Evolutionary conservation across 306 rosid genomes (phyloP), one percentile per base, ranked within the genome.

Genomic region (Delonix regia): DNA sequence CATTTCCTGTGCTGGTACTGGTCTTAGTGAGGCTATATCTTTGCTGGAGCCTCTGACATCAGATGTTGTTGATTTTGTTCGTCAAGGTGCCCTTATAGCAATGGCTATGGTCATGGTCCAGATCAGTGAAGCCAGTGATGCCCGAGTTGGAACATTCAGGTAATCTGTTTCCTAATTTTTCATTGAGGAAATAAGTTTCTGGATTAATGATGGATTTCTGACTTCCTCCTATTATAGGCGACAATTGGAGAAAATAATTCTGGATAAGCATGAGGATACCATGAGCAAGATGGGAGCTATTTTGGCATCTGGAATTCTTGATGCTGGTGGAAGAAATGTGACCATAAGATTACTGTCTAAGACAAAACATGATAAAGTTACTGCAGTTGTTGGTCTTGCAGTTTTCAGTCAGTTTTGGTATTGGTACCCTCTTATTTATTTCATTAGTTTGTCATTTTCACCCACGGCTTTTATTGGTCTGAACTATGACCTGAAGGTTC

Each of bases 261-360:
- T 95, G 27, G 99, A 95, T 83, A 95, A 95, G 92, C 99, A 95
- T 62, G 99, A 95, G 82, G 99, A 95, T 79, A 95, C 99, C 59
- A 95, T 95, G 99, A 95, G 99, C 91, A 95, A 95, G 88, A 95
- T 95, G 99, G 99, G 99, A 69, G 99, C 99, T 65, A 95, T 95
- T 79, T 87, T 95, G 85, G 99, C 99, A 62, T 92, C 99, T 14
- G 99, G 99, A 85, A 92, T 95, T 83, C 97, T 95, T 81, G 98
- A 95, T 88, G 99, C 98, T 9, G 99, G 99, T 67, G 99, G 99
- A 73, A 92, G 99, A 85, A 95, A 95, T 83, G 99, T 95, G 77
- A 95, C 99, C 49, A 91, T 95, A 36, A 88, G 94, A 76, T 78
- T 95, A 70, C 97, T 87, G 64, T 95, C 99, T 9, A 95, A 95